A percentile compares a stretch with the other conserved stretches of the same genome.
Conservation (phyloP, 495 filamentous ascomycete species). For the Tetracladium marchalianum region DNA sequence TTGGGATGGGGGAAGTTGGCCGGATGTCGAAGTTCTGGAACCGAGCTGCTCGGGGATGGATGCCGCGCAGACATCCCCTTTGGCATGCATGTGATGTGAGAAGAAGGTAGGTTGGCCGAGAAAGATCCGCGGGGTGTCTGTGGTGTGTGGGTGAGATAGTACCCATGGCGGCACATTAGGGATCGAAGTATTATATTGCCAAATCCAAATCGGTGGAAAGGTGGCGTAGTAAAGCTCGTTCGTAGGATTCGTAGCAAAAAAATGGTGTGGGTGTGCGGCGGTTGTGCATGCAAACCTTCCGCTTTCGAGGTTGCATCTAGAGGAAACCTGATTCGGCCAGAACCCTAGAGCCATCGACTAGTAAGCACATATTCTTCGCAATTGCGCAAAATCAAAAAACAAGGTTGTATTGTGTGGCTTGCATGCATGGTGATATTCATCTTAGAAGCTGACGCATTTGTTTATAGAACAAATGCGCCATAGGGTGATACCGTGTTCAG, state of each 20-base stretch:
- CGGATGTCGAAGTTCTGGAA: too few species aligned
- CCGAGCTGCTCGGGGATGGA: too few species aligned
- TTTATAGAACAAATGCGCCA: conserved; percentile 8
- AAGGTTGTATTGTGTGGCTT: conserved; percentile 4
- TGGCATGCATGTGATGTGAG: too few species aligned
- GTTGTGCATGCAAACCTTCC: neutral
- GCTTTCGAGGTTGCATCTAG: conserved; percentile 9
- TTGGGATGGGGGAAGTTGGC: too few species aligned
- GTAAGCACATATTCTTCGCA: conserved; percentile 19
- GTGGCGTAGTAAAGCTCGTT: conserved; percentile 3
- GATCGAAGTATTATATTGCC: neutral
- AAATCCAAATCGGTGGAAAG: neutral
- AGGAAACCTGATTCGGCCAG: conserved; percentile 26
- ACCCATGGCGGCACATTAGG: too few species aligned
- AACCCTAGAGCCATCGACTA: conserved; percentile 18
- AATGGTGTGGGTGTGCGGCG: neutral
- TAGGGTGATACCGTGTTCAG: conserved; percentile 7
- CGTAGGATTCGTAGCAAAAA: conserved; percentile 2
- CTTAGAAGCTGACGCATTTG: neutral
- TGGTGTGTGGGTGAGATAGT: too few species aligned
- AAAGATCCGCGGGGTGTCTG: too few species aligned
- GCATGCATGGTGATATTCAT: conserved; percentile 3
- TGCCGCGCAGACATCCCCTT: too few species aligned
- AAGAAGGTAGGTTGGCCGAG: too few species aligned
- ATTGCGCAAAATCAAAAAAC: neutral